Base-by-base conservation (phyloP, 2,329 filamentous ascomycete species). In the Tolypocladium cylindrosporum region DNA sequence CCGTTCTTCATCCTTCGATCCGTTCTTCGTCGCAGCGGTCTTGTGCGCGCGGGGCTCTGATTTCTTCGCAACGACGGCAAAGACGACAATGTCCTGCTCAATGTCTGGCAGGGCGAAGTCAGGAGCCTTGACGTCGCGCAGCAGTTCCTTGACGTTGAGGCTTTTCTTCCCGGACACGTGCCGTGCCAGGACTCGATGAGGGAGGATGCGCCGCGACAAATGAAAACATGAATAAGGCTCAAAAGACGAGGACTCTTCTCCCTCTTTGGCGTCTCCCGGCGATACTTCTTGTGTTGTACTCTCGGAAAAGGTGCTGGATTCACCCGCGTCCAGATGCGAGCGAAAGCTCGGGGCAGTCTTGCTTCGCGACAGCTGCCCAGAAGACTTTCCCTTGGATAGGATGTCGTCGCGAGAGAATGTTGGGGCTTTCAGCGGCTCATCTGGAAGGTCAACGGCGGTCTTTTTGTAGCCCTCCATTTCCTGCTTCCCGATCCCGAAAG, bases 221-320 rank as follows among this genome's bases (percentile, higher is more conserved):
- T 97, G 91, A 42, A 92, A 78, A 37, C 86, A 84, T 7, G 94
- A 97, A 70, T 92, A 96, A 2, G 90, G 83, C 66, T 99, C 94
- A 65, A 94, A 95, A 1, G 87, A 81, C 1, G 80, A 71, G 24
- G 63, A 61, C 52, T 67, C 62, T 53, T 71, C 61, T 31, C 66
- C 68, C 13, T 64, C 60, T n/a, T 62, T 57, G 11, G 65, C 61
- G 53, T 63, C 64, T 11, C 59, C 60, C 4, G 66, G 58, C 0
- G 61, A 59, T 10, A 57, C 59, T 39, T 65, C 66, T 51, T 58
- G 52, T 34, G 21, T 36, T 36, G 54, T 19, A 11, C 42, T 51
- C n/a, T 58, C 52, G 19, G 55, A 51, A 24, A 40, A 43, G 11
- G 57, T 41, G 13, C 55, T 55, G 16, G 62, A 59, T 55, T 67